Evolutionary conservation across 352 stramenopile genomes (phyloP).

Genomic region (Phytophthora fragariaefolia): DNA sequence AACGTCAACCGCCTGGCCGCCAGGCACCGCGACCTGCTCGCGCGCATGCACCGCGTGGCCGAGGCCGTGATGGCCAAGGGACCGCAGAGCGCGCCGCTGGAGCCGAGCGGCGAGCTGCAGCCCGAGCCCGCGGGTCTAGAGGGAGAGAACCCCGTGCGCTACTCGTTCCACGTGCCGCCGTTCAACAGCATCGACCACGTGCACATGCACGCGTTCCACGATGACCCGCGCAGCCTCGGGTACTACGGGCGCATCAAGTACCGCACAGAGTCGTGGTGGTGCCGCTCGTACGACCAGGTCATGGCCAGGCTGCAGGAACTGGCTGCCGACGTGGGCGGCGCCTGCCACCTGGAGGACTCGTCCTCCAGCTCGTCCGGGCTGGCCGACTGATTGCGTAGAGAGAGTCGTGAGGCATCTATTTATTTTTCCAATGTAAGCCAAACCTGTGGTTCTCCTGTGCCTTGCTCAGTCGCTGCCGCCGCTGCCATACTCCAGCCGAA

Average conservation of each 20-base stretch:
- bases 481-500: conserved; percentile 53
- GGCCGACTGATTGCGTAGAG: conserved; percentile 20
- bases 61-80: conserved; percentile 46
- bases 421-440: conserved; percentile 38
- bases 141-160: conserved; percentile 43
- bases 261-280: conserved; percentile 85
- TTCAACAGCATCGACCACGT: conserved; percentile 92
- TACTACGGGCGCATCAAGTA: conserved; percentile 83
- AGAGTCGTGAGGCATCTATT: conserved; percentile 27
- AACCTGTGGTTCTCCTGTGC: conserved; percentile 13
- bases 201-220: conserved; percentile 85
- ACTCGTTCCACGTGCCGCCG: conserved; percentile 69
- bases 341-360: conserved; percentile 17
- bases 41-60: conserved; percentile 69
- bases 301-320: conserved; percentile 44
- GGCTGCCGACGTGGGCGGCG: conserved; percentile 2
- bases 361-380: conserved; percentile 22
- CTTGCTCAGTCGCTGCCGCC: conserved; percentile 30
- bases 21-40: conserved; percentile 58
- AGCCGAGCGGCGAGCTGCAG: conserved; percentile 15
- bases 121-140: neutral
- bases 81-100: conserved; percentile 3
- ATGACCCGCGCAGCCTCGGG: conserved; percentile 44
- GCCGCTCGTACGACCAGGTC: conserved; percentile 79
- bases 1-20: conserved; percentile 76